Evolutionary conservation across 228 moss, liverwort and hornwort genomes (phyloP).

Genomic region (Sphagnum fallax): DNA sequence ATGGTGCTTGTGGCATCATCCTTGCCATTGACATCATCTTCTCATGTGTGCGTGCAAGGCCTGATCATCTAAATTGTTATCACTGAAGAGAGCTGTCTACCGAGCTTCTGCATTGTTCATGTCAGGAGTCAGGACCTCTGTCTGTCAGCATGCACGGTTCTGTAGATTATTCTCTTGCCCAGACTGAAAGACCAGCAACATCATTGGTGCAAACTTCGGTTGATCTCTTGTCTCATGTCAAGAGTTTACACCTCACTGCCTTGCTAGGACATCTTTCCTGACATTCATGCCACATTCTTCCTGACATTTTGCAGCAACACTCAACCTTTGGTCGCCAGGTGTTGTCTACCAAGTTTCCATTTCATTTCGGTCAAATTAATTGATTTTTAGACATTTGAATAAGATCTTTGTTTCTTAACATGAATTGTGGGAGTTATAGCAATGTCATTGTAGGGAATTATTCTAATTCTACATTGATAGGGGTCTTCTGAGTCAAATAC

Average conservation of each 20-base stretch:
- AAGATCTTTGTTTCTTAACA: background rate
- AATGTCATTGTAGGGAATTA: slow-evolving; percentile 3
- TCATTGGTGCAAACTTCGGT: slow-evolving; percentile 88
- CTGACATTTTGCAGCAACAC: slow-evolving; percentile 87
- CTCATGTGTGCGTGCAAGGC: slow-evolving; percentile 59
- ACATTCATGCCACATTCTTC: slow-evolving; percentile 44
- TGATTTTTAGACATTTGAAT: background rate
- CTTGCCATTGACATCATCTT: slow-evolving; percentile 33
- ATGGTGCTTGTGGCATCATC: slow-evolving; percentile 37
- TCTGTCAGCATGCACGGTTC: slow-evolving; percentile 47
- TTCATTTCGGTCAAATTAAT: background rate
- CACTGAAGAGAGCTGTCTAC: slow-evolving; percentile 24
- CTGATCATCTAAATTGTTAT: slow-evolving; percentile 68
- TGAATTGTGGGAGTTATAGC: background rate
- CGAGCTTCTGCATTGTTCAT: slow-evolving; percentile 19
- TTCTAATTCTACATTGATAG: slow-evolving; percentile 37
- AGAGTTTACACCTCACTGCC: slow-evolving; percentile 81
- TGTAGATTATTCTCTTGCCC: slow-evolving; percentile 44
- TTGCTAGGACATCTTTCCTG: slow-evolving; percentile 38
- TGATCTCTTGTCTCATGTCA: slow-evolving; percentile 79
- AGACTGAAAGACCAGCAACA: slow-evolving; percentile 65
- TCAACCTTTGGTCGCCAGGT: slow-evolving; percentile 77
- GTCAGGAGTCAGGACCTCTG: slow-evolving; percentile 41
- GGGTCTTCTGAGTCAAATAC: slow-evolving; percentile 2
- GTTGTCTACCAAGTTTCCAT: slow-evolving; percentile 24